These are phyloP conservation scores for Phlyctochytrium arcticum DNA, from an alignment of 192 early-diverging fungal genomes.

Conservation along the genomic window DNA sequence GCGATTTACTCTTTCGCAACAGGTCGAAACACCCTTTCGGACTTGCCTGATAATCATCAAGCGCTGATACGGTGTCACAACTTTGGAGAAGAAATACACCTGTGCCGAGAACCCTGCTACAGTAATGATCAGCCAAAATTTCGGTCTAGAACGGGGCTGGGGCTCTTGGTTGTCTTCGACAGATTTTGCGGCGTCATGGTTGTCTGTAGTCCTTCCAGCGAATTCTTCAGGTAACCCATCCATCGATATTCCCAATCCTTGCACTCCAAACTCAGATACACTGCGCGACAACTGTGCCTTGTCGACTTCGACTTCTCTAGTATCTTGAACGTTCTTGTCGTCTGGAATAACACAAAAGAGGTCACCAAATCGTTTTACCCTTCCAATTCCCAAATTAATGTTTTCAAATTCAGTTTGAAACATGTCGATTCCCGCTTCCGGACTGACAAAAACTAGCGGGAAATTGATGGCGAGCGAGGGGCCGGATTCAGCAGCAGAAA, in stretches of 20 bases:
- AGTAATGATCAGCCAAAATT: slow-evolving; percentile 65
- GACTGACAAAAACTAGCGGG: slow-evolving; percentile 48
- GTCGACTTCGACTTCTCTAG: background rate
- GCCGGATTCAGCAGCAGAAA: slow-evolving; percentile 31
- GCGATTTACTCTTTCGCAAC: slow-evolving; percentile 64
- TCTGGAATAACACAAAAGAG: slow-evolving; percentile 10
- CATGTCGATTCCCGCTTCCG: slow-evolving; percentile 24
- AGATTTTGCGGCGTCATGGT: background rate
- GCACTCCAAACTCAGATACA: no score
- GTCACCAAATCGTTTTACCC: background rate
- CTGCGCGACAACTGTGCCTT: background rate
- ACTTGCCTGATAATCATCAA: slow-evolving; percentile 51
- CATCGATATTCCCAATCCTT: slow-evolving; percentile 27
- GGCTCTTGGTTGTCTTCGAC: background rate
- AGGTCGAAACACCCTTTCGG: slow-evolving; percentile 50
- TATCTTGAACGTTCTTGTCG: background rate
- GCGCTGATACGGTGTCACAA: slow-evolving; percentile 45
- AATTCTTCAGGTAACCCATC: background rate
- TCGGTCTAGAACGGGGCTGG: slow-evolving; percentile 23
- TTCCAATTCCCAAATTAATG: slow-evolving; percentile 22
- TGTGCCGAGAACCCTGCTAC: slow-evolving; percentile 51
- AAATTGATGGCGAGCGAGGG: slow-evolving; percentile 35
- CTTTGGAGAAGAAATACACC: slow-evolving; percentile 68
- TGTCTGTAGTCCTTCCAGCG: background rate
- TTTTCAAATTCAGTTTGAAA: slow-evolving; percentile 17